These are phyloP conservation scores for Mycena vulgaris DNA, from an alignment of 768 basidiomycete genomes.

Conservation along the genomic window DNA sequence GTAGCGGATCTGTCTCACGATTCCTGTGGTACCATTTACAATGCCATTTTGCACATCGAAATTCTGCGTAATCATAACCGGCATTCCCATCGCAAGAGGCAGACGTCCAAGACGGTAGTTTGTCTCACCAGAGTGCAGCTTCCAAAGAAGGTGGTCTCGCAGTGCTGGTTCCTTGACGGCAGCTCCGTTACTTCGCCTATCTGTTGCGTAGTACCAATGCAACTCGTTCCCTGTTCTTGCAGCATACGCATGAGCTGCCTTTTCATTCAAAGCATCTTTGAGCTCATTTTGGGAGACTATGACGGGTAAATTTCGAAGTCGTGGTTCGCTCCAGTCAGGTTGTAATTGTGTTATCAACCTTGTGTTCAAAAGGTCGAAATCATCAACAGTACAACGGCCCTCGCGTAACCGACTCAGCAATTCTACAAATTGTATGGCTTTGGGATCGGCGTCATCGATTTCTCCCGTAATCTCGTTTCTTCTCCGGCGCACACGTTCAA, in stretches of 20 bases:
- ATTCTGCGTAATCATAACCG: neutral
- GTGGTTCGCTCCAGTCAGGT: too few relatives aligned
- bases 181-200: neutral
- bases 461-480: too few relatives aligned
- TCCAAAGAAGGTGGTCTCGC: neutral
- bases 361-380: too few relatives aligned
- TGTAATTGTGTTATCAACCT: too few relatives aligned
- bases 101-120: neutral
- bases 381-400: too few relatives aligned
- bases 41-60: constrained; percentile 24
- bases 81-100: neutral
- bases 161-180: neutral
- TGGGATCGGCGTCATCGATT: too few relatives aligned
- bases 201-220: neutral
- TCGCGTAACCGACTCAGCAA: too few relatives aligned
- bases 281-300: neutral
- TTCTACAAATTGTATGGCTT: too few relatives aligned
- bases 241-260: neutral
- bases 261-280: neutral
- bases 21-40: constrained; percentile 53
- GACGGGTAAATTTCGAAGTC: neutral
- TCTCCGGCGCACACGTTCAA: too few relatives aligned
- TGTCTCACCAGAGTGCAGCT: neutral
- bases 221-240: neutral
- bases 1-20: constrained; percentile 44